phyloP scores from a whole-genome alignment of 1,284 basidiomycete species.

The Malassezia sympodialis region DNA sequence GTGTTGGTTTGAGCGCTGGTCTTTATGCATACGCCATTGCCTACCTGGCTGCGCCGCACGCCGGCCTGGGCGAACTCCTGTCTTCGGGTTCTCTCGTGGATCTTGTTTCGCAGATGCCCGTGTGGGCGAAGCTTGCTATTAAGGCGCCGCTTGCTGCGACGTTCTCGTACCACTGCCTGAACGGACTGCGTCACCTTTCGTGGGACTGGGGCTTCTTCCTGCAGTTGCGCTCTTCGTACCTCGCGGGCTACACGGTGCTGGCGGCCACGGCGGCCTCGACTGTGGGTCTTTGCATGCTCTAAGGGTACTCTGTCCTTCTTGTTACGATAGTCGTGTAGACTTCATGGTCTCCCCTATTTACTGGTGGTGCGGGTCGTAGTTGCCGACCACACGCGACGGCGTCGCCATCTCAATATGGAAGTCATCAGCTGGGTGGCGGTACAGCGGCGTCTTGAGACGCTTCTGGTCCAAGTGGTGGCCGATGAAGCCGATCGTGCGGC shows the following conservation, averaged over 20 bases:
- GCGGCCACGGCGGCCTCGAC: constrained; percentile 26
- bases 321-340: not conserved
- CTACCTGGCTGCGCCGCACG: constrained; percentile 72
- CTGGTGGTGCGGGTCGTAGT: constrained; percentile 9
- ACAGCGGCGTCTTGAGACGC: constrained; percentile 52
- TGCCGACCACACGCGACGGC: constrained; percentile 37
- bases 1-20: constrained; percentile 57
- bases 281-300: constrained; percentile 31
- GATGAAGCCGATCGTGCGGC: constrained; percentile 93
- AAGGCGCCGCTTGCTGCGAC: constrained; percentile 33
- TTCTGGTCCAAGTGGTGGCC: constrained; percentile 92
- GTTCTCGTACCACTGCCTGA: constrained; percentile 66
- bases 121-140: constrained; percentile 45
- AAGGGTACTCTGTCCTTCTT: not conserved
- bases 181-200: constrained; percentile 77
- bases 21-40: constrained; percentile 79
- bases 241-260: constrained; percentile 35
- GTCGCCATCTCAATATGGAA: constrained; percentile 44
- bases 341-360: not conserved
- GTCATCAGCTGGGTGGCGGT: constrained; percentile 50
- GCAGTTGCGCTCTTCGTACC: constrained; percentile 33
- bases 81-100: constrained; percentile 69
- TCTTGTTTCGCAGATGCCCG: constrained; percentile 54
- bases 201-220: constrained; percentile 75
- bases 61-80: constrained; percentile 53